These are phyloP conservation scores for Sonneratia caseolaris DNA, from an alignment of 345 rosid species.

Conservation along the genomic window DNA sequence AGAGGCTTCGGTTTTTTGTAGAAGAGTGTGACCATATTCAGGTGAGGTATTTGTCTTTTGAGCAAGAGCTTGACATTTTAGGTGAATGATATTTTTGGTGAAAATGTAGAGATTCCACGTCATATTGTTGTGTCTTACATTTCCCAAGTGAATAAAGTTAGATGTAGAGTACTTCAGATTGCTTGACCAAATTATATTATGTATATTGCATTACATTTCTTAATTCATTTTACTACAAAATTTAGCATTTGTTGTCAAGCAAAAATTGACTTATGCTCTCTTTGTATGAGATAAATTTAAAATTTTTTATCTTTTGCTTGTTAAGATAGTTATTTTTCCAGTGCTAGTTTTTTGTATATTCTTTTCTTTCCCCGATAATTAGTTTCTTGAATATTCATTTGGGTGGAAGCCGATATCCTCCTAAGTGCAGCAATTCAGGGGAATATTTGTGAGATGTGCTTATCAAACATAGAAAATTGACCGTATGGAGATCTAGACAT, in stretches of 20 bases:
- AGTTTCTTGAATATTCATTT: background rate
- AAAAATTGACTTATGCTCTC: background rate
- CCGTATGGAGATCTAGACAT: background rate
- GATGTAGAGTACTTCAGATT: background rate
- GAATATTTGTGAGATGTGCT: background rate
- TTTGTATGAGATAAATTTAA: background rate
- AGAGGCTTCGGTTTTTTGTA: slow-evolving; percentile 70
- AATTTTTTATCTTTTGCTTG: no score
- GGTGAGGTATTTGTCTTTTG: slow-evolving; percentile 21
- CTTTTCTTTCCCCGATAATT: background rate
- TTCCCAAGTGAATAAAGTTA: background rate
- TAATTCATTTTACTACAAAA: no score
- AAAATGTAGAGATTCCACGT: background rate
- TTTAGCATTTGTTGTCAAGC: no score
- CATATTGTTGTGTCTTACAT: background rate
- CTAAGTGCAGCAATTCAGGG: background rate
- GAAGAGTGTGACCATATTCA: slow-evolving; percentile 95
- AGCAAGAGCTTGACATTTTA: background rate
- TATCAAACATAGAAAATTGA: background rate
- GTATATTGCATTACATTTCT: no score
- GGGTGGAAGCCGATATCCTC: no score
- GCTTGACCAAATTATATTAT: no score
- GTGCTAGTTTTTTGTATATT: no score
- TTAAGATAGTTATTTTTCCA: no score
- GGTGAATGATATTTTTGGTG: background rate